Percentiles rank a stretch among this genome's conserved stretches.
Conservation (phyloP, 805 yeast species). For the Kazachstania kunashirensis region DNA sequence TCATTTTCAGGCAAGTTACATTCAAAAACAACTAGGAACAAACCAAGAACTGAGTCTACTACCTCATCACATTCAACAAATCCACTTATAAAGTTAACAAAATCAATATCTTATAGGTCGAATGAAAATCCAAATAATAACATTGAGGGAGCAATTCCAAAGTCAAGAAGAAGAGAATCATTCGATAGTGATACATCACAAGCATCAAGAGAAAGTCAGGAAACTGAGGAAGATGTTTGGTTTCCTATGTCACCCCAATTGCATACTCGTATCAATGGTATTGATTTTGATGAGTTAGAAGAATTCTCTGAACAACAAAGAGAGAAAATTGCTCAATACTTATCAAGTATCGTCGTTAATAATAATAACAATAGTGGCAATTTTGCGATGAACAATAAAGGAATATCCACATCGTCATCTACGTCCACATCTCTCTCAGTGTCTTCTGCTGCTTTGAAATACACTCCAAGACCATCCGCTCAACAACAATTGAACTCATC, state of each 20-base stretch:
- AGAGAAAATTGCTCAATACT: constrained; percentile 36
- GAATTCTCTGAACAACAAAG: constrained; percentile 58
- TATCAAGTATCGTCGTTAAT: constrained; percentile 15
- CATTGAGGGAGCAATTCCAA: constrained; percentile 1
- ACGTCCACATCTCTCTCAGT: constrained; percentile 32
- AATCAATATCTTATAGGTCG: constrained; percentile 4
- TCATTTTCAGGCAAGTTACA: constrained; percentile 2
- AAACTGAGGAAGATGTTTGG: constrained; percentile 95
- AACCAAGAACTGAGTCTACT: not conserved
- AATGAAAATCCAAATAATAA: not conserved
- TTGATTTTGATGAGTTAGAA: constrained; percentile 85
- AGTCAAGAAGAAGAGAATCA: constrained; percentile 15
- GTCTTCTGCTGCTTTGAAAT: constrained; percentile 48
- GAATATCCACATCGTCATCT: constrained; percentile 17
- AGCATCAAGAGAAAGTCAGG: constrained; percentile 71
- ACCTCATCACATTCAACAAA: constrained; percentile 1
- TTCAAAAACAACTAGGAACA: not conserved
- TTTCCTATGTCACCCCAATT: constrained; percentile 75
- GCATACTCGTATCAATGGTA: constrained; percentile 55
- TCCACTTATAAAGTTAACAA: not conserved
- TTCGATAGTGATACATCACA: constrained; percentile 62
- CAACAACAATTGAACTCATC: constrained; percentile 3
- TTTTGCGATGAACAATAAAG: constrained; percentile 5
- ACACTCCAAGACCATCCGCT: constrained; percentile 39
- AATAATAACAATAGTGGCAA: not conserved